These are phyloP conservation scores for Leishmania amazonensis DNA, from an alignment of 208 protist genomes.

Conservation along the genomic window DNA sequence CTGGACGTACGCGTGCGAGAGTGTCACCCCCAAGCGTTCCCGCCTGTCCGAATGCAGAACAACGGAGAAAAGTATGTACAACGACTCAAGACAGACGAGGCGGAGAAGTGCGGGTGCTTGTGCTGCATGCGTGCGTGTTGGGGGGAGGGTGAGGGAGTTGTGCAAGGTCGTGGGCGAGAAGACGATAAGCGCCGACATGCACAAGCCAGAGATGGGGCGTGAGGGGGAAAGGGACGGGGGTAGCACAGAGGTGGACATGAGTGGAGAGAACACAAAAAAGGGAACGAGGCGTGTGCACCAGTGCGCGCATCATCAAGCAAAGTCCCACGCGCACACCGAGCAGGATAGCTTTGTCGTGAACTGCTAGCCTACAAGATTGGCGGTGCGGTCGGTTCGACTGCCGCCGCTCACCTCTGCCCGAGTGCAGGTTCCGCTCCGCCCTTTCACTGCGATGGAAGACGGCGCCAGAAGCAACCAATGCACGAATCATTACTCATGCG, in stretches of 20 bases:
- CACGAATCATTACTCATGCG: background rate
- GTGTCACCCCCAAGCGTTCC: background rate
- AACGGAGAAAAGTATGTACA: background rate
- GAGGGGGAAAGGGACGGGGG: background rate
- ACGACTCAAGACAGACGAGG: background rate
- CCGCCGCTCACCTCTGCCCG: background rate
- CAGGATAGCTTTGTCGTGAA: background rate
- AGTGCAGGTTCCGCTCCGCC: too few species aligned
- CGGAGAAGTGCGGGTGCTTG: background rate
- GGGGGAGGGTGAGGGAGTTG: background rate
- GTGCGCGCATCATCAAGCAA: background rate
- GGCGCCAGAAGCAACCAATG: background rate
- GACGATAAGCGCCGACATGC: background rate
- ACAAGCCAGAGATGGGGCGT: background rate
- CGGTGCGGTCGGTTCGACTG: background rate
- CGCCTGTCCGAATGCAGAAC: background rate
- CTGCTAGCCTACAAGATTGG: background rate
- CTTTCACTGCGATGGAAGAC: background rate
- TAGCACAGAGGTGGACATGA: background rate
- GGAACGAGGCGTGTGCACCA: background rate
- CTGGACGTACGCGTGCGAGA: background rate
- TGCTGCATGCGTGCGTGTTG: background rate
- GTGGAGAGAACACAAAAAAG: background rate
- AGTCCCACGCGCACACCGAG: background rate
- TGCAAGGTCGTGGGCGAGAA: background rate